phyloP scores from a whole-genome alignment of 805 yeast genomes.

The Maudiozyma turicensis region DNA sequence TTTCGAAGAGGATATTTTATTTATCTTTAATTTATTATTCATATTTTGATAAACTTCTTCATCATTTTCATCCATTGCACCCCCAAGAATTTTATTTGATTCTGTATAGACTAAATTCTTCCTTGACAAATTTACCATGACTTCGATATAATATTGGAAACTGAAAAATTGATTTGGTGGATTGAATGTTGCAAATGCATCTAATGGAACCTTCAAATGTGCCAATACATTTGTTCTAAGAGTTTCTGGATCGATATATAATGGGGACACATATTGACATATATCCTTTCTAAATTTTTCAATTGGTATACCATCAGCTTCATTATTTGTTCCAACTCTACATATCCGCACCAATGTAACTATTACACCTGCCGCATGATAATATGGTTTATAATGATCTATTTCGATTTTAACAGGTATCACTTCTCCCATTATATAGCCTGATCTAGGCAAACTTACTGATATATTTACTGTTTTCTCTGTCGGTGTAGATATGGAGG shows the following conservation, averaged over 20 bases:
- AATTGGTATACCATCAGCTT: slow-evolving; percentile 34
- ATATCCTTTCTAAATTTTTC: slow-evolving; percentile 72
- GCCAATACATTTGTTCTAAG: slow-evolving; percentile 49
- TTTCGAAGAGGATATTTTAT: background rate
- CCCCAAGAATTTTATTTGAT: slow-evolving; percentile 24
- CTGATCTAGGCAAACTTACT: slow-evolving; percentile 47
- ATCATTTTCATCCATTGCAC: slow-evolving; percentile 16
- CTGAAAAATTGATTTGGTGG: slow-evolving; percentile 52
- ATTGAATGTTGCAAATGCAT: slow-evolving; percentile 74
- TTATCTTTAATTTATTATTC: background rate
- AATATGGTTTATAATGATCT: slow-evolving; percentile 60
- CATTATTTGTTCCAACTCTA: slow-evolving; percentile 44
- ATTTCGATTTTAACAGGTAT: slow-evolving; percentile 63
- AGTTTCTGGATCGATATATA: slow-evolving; percentile 54
- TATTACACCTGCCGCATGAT: slow-evolving; percentile 63
- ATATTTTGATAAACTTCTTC: background rate
- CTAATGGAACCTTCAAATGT: slow-evolving; percentile 65
- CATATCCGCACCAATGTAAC: slow-evolving; percentile 75
- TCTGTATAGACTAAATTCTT: slow-evolving; percentile 34
- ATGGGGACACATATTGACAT: slow-evolving; percentile 65
- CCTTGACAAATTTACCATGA: slow-evolving; percentile 68
- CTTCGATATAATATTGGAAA: slow-evolving; percentile 80
- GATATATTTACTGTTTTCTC: slow-evolving; percentile 31
- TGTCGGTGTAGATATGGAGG: background rate
- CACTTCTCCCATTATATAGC: slow-evolving; percentile 69